Percentiles rank a stretch among this genome's conserved stretches.
These are phyloP conservation scores for Hymenoscyphus albidus DNA, from an alignment of 2,329 filamentous ascomycete genomes.

Conservation along the genomic window DNA sequence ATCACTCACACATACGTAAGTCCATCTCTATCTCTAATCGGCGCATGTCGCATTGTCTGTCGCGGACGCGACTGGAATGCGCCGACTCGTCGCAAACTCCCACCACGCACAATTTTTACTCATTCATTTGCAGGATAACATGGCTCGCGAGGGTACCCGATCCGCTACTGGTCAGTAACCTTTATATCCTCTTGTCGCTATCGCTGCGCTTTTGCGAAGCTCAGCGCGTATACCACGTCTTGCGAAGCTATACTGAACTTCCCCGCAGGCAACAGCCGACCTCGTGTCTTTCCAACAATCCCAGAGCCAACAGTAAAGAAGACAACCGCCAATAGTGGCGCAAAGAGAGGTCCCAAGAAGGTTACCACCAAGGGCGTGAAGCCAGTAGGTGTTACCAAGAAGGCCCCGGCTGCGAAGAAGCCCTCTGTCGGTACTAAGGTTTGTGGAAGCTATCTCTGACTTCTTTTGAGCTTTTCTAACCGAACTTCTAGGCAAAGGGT, in stretches of 20 bases:
- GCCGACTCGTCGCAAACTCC: constrained; percentile 24
- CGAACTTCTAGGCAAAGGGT: constrained; percentile 28
- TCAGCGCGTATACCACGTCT: constrained; percentile 23
- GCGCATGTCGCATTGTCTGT: constrained; percentile 20
- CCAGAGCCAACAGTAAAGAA: constrained; percentile 28
- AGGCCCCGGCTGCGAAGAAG: constrained; percentile 34
- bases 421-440: constrained; percentile 32
- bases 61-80: constrained; percentile 27
- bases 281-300: constrained; percentile 30
- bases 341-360: constrained; percentile 30
- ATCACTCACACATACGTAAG: constrained; percentile 22
- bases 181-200: constrained; percentile 15
- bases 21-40: constrained; percentile 17
- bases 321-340: constrained; percentile 31
- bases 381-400: constrained; percentile 33
- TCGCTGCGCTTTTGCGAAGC: constrained; percentile 17
- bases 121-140: constrained; percentile 27
- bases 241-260: constrained; percentile 26
- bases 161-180: constrained; percentile 30
- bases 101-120: constrained; percentile 25
- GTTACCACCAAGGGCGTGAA: constrained; percentile 32
- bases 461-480: constrained; percentile 15
- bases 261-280: constrained; percentile 30
- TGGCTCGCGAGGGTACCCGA: constrained; percentile 33
- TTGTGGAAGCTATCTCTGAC: constrained; percentile 10